phyloP scores from a whole-genome alignment of 768 basidiomycete species.

The Myochromella boudieri region DNA sequence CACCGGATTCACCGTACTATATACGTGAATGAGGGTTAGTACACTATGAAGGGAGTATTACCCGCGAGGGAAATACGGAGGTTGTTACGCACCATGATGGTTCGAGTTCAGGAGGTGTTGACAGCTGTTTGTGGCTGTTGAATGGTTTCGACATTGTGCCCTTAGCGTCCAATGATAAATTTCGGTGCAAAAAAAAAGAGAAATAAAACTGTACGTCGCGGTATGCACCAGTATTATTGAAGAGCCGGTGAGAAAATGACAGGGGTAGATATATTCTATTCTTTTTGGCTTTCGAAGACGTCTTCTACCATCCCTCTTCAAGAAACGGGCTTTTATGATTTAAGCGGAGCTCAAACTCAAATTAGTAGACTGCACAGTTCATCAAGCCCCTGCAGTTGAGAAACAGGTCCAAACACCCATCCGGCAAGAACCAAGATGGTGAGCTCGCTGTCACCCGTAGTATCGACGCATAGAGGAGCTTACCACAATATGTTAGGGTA shows the following conservation, averaged over 20 bases:
- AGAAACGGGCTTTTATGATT: constrained; percentile 14
- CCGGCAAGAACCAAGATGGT: constrained; percentile 79
- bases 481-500: constrained; percentile 62
- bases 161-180: constrained; percentile 7
- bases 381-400: constrained; percentile 50
- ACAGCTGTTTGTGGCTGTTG: constrained; percentile 36
- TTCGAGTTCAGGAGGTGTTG: constrained; percentile 50
- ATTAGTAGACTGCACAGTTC: constrained; percentile 60
- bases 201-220: not conserved
- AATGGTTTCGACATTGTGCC: constrained; percentile 19
- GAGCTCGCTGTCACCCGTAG: constrained; percentile 50
- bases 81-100: constrained; percentile 71
- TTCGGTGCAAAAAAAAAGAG: not conserved
- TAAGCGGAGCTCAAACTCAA: constrained; percentile 43
- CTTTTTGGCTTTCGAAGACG: too few relatives aligned
- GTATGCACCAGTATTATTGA: not conserved
- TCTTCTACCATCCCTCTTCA: too few relatives aligned
- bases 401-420: constrained; percentile 50
- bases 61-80: too few relatives aligned
- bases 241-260: too few relatives aligned
- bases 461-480: constrained; percentile 16
- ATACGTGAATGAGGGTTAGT: constrained; percentile 13
- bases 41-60: not conserved
- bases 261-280: too few relatives aligned
- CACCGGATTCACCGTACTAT: constrained; percentile 66